Percentiles rank a stretch among this genome's conserved stretches.
Conservation (phyloP, 345 rosid species). For the Psidium friedrichsthalianum region DNA sequence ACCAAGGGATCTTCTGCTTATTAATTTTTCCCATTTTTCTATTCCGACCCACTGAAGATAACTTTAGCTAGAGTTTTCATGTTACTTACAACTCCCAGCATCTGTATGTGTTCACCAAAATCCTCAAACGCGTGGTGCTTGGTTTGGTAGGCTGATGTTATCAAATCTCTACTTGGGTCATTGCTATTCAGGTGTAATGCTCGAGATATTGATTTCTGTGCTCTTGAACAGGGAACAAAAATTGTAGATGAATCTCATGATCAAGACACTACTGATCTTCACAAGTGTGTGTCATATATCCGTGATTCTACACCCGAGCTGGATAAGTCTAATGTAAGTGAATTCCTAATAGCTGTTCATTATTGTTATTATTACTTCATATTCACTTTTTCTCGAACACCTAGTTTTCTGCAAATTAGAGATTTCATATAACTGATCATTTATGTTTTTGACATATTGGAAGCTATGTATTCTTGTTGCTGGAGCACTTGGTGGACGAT, state of each 20-base stretch:
- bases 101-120: not conserved
- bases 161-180: not conserved
- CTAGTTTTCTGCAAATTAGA: not conserved
- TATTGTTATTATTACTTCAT: not conserved
- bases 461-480: slow-evolving; percentile 83
- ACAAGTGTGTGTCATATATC: slow-evolving; percentile 63
- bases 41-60: not conserved
- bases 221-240: slow-evolving; percentile 56
- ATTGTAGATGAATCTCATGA: slow-evolving; percentile 70
- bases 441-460: not conserved
- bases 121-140: not conserved
- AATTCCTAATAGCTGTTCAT: not conserved
- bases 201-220: not conserved
- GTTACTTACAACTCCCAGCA: not conserved
- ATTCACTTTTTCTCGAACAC: not conserved
- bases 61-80: not conserved
- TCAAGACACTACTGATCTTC: slow-evolving; percentile 96
- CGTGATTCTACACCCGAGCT: slow-evolving; percentile 25
- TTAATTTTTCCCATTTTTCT: not conserved
- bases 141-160: not conserved
- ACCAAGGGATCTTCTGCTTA: not conserved
- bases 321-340: slow-evolving; percentile 48
- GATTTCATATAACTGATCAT: not conserved
- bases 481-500: slow-evolving; percentile 96
- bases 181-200: not conserved